Base-by-base conservation (phyloP, 1,284 basidiomycete genomes). In the Ustilago curta region DNA sequence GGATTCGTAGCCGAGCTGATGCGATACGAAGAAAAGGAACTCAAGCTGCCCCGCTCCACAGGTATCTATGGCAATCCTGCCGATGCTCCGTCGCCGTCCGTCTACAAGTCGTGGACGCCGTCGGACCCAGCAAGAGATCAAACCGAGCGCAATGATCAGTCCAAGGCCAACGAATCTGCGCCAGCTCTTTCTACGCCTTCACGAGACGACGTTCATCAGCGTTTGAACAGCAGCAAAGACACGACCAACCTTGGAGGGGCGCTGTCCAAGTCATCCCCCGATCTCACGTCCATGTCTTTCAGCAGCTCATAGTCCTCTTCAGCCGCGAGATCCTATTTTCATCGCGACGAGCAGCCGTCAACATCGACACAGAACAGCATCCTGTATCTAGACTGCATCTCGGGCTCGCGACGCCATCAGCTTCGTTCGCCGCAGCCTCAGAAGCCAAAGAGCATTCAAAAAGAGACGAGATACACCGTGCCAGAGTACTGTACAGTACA, bases 1-100 rank as follows among this genome's bases (percentile, higher is more conserved):
- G 95, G 95, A 7, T 98, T 98, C 85, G 93, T 98, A 35, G 94
- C 93, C 14, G 95, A 97, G 86, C 88, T 98, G 45, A 97, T 98
- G 94, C 91, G 90, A 52, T 97, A 94, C 82, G 95, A 98, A 86
- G 93, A 96, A 83, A 51, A 39, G 29, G 65, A 66, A 50, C 66
- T 72, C 52, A 58, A 67, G 35, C 29, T 73, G 18, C 44, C 47
- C 9, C 67, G 63, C 42, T 69, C 66, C 1, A 63, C 61, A 6
- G 74, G 74, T 29, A 76, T 76, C 43, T 59, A 69, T 21, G 62
- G 71, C 51, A 47, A 53, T 11, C n/a, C 58, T 3, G 2, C 50
- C 3, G 39, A 40, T 11, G 18, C 29, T 1, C 16, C 50, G 12
- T 48, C 44, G 6, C 14, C 56, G 6, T 40, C 50, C 11, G n/a